Conservation (phyloP, 768 basidiomycete species). For the Leccinum olivaceopallidum region DNA sequence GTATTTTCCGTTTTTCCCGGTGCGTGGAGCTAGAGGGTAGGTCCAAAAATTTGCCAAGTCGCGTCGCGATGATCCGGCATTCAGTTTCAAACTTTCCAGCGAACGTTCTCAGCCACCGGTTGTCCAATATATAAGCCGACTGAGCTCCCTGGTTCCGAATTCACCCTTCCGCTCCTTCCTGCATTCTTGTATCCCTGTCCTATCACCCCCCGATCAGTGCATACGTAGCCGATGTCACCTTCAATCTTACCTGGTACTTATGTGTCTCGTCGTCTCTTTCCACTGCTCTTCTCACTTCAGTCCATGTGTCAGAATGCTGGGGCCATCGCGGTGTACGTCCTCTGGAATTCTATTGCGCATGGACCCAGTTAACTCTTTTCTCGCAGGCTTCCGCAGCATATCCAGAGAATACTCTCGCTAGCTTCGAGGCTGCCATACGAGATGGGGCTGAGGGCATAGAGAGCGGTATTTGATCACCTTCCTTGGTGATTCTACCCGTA, state of each 20-base stretch:
- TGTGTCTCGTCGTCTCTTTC: not conserved
- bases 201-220: conserved; percentile 1
- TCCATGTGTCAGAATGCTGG: conserved; percentile 65
- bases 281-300: not conserved
- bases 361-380: conserved; percentile 18
- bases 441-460: conserved; percentile 98
- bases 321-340: conserved; percentile 64
- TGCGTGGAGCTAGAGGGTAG: conserved; percentile 4
- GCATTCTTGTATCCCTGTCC: not conserved
- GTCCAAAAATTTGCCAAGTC: not conserved
- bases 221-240: conserved; percentile 23
- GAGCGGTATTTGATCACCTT: conserved; percentile 73
- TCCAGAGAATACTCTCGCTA: conserved; percentile 94
- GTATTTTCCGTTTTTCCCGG: conserved; percentile 1
- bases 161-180: conserved; percentile 1
- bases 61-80: conserved; percentile 6
- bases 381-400: conserved; percentile 77
- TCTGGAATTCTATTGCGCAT: conserved; percentile 31
- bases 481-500: conserved; percentile 43
- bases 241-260: conserved; percentile 29
- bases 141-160: not conserved
- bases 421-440: conserved; percentile 91
- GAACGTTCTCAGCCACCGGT: conserved; percentile 25
- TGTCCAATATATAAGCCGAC: conserved; percentile 27
- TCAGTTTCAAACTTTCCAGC: conserved; percentile 1